These are phyloP conservation scores for Cardiospermum halicacabum DNA, from an alignment of 345 rosid species.

Conservation along the genomic window DNA sequence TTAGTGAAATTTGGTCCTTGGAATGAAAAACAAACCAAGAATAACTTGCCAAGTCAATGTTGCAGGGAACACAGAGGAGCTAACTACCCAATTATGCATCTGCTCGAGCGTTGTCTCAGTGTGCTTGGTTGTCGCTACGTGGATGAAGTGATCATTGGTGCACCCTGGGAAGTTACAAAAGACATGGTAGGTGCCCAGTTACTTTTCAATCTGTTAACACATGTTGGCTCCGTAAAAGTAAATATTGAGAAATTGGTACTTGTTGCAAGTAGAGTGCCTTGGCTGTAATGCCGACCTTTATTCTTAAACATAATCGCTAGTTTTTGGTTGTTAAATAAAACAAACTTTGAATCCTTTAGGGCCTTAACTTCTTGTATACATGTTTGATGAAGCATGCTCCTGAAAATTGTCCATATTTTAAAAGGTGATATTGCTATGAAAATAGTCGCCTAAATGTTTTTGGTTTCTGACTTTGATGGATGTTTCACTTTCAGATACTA, in stretches of 20 bases:
- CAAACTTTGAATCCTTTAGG: background rate
- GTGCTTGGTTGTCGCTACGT: slow-evolving; percentile 93
- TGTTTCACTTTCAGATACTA: background rate
- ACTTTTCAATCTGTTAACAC: background rate
- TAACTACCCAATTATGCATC: slow-evolving; percentile 78
- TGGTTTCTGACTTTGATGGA: background rate
- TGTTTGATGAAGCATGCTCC: background rate
- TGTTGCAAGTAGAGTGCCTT: background rate
- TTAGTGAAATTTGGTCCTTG: background rate
- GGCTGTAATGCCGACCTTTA: background rate
- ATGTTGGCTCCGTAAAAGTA: background rate
- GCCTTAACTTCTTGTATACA: background rate
- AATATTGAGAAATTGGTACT: background rate
- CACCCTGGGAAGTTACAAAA: slow-evolving; percentile 88
- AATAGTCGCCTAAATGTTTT: background rate
- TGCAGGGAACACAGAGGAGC: slow-evolving; percentile 75
- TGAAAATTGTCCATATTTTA: background rate
- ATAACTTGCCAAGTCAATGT: background rate
- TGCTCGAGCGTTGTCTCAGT: slow-evolving; percentile 87
- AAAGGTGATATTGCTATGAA: background rate
- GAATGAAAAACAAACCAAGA: slow-evolving; percentile 1
- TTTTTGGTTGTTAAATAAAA: background rate
- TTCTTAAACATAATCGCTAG: background rate
- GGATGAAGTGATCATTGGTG: slow-evolving; percentile 97
- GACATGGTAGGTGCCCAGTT: slow-evolving; percentile 58